Conservation (phyloP, 352 stramenopile genomes). For the Pythium dissimile region DNA sequence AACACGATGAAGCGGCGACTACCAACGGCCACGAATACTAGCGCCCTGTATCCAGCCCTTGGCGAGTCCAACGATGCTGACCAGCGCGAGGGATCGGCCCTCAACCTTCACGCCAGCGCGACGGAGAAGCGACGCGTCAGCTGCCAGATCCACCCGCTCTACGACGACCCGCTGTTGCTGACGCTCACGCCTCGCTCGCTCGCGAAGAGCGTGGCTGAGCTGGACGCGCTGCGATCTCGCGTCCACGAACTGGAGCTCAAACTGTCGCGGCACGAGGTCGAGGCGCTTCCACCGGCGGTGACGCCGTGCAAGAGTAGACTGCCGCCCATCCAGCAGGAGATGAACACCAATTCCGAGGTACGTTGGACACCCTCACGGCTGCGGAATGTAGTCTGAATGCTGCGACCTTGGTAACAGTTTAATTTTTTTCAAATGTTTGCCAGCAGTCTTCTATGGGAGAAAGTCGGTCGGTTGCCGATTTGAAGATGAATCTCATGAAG, state of each 20-base stretch:
- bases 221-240: constrained; percentile 41
- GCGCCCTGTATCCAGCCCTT: not conserved
- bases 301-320: constrained; percentile 38
- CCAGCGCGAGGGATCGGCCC: not conserved
- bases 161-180: constrained; percentile 37
- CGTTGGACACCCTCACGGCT: no score
- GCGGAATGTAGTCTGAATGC: no score
- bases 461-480: not conserved
- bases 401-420: no score
- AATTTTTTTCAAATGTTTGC: not conserved
- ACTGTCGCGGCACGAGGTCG: constrained; percentile 47
- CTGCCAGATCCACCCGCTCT: constrained; percentile 46
- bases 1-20: constrained; percentile 19
- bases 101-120: constrained; percentile 14
- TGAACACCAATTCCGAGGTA: not conserved
- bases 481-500: not conserved
- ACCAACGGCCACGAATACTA: not conserved
- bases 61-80: not conserved
- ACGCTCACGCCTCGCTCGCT: constrained; percentile 51
- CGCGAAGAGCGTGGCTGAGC: constrained; percentile 52
- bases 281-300: constrained; percentile 25
- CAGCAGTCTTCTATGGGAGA: not conserved
- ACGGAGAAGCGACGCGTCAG: constrained; percentile 17
- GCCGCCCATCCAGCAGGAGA: constrained; percentile 28
- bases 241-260: constrained; percentile 53